A percentile compares a stretch with the other conserved stretches of the same genome.
Conservation (phyloP, 2,329 filamentous ascomycete species). For the Magnaporthiopsis poae region DNA sequence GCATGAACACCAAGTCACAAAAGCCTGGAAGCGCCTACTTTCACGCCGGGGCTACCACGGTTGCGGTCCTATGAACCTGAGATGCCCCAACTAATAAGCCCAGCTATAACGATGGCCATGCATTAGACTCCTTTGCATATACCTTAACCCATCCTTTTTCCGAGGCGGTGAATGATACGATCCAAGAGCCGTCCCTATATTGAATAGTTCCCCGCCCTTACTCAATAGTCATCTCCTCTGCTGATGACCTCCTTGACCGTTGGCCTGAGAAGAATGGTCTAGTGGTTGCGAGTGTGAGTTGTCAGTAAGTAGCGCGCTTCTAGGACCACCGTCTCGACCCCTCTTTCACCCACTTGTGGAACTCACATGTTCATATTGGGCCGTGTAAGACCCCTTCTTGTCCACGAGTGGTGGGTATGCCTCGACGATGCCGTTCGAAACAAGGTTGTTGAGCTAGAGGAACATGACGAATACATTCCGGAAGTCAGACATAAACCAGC, state of each 20-base stretch:
- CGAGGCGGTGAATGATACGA: not conserved
- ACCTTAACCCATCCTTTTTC: not conserved
- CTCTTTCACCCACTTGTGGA: not conserved
- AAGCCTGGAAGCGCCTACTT: not conserved
- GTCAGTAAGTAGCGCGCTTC: slow-evolving; percentile 8
- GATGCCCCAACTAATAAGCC: not conserved
- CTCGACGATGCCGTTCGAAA: slow-evolving; percentile 74
- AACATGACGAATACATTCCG: not conserved
- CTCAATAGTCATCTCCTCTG: slow-evolving; percentile 70
- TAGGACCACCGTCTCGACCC: not conserved
- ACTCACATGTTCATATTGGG: slow-evolving; percentile 88
- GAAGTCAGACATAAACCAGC: not conserved
- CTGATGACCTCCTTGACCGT: slow-evolving; percentile 82
- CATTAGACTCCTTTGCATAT: not conserved
- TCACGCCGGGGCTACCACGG: not conserved
- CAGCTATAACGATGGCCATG: not conserved
- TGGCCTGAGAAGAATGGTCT: slow-evolving; percentile 69
- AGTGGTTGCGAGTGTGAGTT: not conserved
- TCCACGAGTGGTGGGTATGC: slow-evolving; percentile 83
- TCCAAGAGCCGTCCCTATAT: not conserved
- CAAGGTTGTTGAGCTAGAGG: slow-evolving; percentile 71
- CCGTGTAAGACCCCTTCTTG: slow-evolving; percentile 88
- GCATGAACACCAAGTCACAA: not conserved
- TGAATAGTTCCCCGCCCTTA: no score
- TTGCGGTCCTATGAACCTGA: not conserved